Evolutionary conservation across 208 protist genomes (phyloP).

Genomic region (Leishmania braziliensis): DNA sequence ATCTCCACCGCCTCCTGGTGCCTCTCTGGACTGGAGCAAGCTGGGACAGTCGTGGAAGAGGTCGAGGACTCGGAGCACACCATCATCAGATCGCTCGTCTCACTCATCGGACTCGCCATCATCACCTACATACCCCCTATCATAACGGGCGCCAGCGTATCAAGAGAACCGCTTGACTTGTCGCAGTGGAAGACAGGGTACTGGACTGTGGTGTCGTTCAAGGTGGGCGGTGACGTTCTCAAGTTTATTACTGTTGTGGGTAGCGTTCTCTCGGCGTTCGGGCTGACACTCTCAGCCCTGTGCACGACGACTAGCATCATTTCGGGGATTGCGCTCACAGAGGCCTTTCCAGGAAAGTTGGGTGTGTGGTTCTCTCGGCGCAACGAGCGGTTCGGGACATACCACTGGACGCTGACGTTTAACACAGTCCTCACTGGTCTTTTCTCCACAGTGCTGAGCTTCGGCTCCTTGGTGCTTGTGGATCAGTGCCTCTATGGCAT

Average conservation of each 20-base stretch:
- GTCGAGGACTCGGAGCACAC: slow-evolving; percentile 64
- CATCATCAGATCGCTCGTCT: slow-evolving; percentile 63
- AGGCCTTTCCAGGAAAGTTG: slow-evolving; percentile 63
- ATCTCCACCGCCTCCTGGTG: slow-evolving; percentile 85
- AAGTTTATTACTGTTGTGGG: slow-evolving; percentile 56
- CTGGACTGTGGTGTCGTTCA: slow-evolving; percentile 58
- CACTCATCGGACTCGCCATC: slow-evolving; percentile 64
- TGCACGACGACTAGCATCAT: slow-evolving; percentile 77
- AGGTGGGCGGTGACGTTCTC: slow-evolving; percentile 50
- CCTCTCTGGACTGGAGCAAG: slow-evolving; percentile 82
- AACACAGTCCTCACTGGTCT: slow-evolving; percentile 68
- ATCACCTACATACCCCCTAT: slow-evolving; percentile 80
- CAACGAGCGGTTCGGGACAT: slow-evolving; percentile 68
- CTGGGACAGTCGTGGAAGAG: slow-evolving; percentile 69
- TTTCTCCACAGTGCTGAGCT: slow-evolving; percentile 63
- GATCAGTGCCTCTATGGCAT: slow-evolving; percentile 84
- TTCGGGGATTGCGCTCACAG: slow-evolving; percentile 70
- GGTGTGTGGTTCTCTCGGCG: slow-evolving; percentile 55
- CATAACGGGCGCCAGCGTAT: slow-evolving; percentile 63
- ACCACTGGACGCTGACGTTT: slow-evolving; percentile 72
- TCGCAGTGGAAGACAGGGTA: slow-evolving; percentile 71
- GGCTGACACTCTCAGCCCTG: slow-evolving; percentile 66
- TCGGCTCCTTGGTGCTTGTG: slow-evolving; percentile 65
- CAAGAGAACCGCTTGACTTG: slow-evolving; percentile 46
- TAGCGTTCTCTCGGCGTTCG: slow-evolving; percentile 70